Evolutionary conservation across 371 early-diverging fungal species (phyloP).

Genomic region (Polyrhizophydium stewartii): DNA sequence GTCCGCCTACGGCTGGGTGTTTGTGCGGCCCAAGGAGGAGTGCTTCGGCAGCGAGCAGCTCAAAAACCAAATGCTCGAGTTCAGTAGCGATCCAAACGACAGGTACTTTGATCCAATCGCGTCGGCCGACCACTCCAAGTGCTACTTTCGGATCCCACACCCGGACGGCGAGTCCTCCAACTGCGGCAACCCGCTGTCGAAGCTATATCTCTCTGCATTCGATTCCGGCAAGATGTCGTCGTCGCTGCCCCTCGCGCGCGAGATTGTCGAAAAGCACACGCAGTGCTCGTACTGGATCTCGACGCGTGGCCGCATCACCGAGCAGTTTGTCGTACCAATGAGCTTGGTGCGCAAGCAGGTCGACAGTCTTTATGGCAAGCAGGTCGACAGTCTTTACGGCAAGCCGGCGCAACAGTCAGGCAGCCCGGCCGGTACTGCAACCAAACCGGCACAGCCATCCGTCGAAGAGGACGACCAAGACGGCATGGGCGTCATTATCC

Average conservation of each 20-base stretch:
- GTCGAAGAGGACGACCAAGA: slow-evolving; percentile 12
- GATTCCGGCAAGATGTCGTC: slow-evolving; percentile 78
- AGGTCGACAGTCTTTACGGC: neutral
- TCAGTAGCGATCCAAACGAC: slow-evolving; percentile 29
- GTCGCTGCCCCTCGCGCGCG: slow-evolving; percentile 64
- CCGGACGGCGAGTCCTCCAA: slow-evolving; percentile 78
- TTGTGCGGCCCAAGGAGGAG: slow-evolving; percentile 51
- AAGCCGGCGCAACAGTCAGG: neutral
- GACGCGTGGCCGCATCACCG: slow-evolving; percentile 73
- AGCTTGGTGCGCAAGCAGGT: neutral
- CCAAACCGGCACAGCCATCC: neutral
- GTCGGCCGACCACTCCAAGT: slow-evolving; percentile 28
- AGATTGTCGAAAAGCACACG: slow-evolving; percentile 74
- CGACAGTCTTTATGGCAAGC: neutral
- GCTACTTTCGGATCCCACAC: slow-evolving; percentile 73
- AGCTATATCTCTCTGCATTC: slow-evolving; percentile 69
- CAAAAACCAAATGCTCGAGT: slow-evolving; percentile 3
- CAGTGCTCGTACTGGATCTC: slow-evolving; percentile 91
- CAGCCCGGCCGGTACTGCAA: neutral
- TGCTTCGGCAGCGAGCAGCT: neutral
- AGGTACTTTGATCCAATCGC: slow-evolving; percentile 42
- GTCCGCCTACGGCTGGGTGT: slow-evolving; percentile 75
- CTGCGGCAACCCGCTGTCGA: slow-evolving; percentile 84
- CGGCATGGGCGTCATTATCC: slow-evolving; percentile 80
- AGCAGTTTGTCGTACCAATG: slow-evolving; percentile 77